Conservation (phyloP, 1,139 yeast species). For the Pichia sorboxylosa region DNA sequence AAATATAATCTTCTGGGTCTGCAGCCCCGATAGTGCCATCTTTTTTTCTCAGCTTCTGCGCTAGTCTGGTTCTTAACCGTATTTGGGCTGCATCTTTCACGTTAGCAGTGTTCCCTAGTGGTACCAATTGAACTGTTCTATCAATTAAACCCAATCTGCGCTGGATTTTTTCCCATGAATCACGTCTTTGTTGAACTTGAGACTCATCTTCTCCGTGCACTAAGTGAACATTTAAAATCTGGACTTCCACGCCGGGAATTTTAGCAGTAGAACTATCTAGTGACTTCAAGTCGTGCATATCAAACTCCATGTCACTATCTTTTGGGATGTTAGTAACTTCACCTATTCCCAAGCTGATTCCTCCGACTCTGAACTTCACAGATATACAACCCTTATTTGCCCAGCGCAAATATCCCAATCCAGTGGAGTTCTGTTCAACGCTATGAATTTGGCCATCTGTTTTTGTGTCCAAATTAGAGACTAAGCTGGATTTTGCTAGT, state of each 20-base stretch:
- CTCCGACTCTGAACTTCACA: slow-evolving; percentile 25
- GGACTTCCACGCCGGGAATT: slow-evolving; percentile 31
- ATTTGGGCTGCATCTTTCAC: slow-evolving; percentile 3
- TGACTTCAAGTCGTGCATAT: slow-evolving; percentile 13
- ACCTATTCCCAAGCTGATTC: slow-evolving; percentile 7
- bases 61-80: slow-evolving; percentile 5
- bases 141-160: slow-evolving; percentile 36
- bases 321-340: not conserved
- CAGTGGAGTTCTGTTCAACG: slow-evolving; percentile 32
- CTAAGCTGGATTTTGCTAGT: slow-evolving; percentile 19
- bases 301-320: not conserved
- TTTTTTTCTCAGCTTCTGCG: slow-evolving; percentile 1
- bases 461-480: slow-evolving; percentile 8
- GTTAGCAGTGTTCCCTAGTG: slow-evolving; percentile 1
- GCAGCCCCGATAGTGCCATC: not conserved
- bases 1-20: not conserved
- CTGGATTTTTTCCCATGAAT: slow-evolving; percentile 36
- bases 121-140: slow-evolving; percentile 19
- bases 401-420: slow-evolving; percentile 47
- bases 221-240: slow-evolving; percentile 43
- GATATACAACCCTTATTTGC: slow-evolving; percentile 50
- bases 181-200: slow-evolving; percentile 31
- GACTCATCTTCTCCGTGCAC: slow-evolving; percentile 56
- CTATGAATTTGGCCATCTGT: slow-evolving; percentile 28
- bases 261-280: slow-evolving; percentile 13